These are phyloP conservation scores for Sphagnum magellanicum DNA, from an alignment of 228 moss, liverwort and hornwort species.

Conservation along the genomic window DNA sequence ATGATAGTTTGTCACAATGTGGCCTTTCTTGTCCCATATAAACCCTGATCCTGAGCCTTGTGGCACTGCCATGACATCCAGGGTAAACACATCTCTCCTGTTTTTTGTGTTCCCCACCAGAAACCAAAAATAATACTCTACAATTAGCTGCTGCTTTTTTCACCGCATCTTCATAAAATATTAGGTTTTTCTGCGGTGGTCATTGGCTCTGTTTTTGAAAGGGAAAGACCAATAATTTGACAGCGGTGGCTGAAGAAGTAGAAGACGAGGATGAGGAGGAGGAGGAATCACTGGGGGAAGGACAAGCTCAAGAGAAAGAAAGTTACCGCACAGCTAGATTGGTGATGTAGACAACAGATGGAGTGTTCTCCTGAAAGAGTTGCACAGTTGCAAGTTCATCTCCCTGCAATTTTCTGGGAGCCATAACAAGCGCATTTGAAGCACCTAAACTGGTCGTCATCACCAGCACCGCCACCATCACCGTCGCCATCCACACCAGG, in stretches of 20 bases:
- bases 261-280: neutral
- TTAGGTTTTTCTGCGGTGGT: too few relatives aligned
- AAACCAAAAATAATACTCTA: too few relatives aligned
- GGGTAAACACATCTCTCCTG: constrained; percentile 94
- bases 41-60: constrained; percentile 99
- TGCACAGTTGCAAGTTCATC: constrained; percentile 96
- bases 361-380: constrained; percentile 89
- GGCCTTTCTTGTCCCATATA: constrained; percentile 92
- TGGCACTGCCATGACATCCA: constrained; percentile 98
- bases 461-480: constrained; percentile 62
- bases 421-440: constrained; percentile 52
- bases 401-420: constrained; percentile 82
- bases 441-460: constrained; percentile 45
- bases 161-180: too few relatives aligned
- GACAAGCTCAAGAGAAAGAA: neutral
- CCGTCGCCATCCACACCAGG: constrained; percentile 48
- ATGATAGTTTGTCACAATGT: constrained; percentile 96
- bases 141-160: too few relatives aligned
- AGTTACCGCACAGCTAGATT: constrained; percentile 91
- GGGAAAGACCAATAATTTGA: too few relatives aligned
- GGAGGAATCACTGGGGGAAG: too few relatives aligned
- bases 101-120: neutral
- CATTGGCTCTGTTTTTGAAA: too few relatives aligned
- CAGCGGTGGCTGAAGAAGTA: neutral
- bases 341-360: constrained; percentile 97